Evolutionary conservation across 1,139 yeast species (phyloP).

Genomic region (Saccharomyces hybrid): DNA sequence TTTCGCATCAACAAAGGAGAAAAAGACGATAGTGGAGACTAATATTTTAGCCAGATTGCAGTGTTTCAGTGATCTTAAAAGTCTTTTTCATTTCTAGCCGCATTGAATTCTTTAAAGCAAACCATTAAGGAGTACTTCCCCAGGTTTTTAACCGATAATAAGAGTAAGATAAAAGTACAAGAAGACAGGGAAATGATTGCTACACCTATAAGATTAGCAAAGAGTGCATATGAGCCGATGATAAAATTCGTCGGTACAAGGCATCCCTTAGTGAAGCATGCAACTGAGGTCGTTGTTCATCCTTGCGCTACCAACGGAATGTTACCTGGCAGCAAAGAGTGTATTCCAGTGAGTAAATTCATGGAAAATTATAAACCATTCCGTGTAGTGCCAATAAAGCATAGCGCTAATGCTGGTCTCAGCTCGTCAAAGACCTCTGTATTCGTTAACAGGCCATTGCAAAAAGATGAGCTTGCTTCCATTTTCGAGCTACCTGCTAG

Average conservation of each 20-base stretch:
- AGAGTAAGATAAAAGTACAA: neutral
- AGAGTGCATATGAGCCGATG: constrained; percentile 39
- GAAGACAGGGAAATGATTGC: constrained; percentile 29
- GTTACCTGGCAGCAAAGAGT: constrained; percentile 34
- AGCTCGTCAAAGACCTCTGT: constrained; percentile 39
- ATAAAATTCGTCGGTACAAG: constrained; percentile 56
- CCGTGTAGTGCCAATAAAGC: constrained; percentile 31
- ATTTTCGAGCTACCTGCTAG: constrained; percentile 61
- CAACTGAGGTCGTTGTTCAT: constrained; percentile 37
- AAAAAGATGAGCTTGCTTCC: constrained; percentile 36
- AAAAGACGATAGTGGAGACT: neutral
- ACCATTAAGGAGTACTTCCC: neutral
- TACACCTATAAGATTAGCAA: constrained; percentile 28
- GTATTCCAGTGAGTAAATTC: constrained; percentile 26
- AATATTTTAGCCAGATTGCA: neutral
- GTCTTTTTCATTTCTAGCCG: neutral
- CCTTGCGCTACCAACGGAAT: constrained; percentile 40
- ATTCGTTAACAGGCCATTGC: constrained; percentile 25
- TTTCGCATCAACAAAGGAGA: neutral
- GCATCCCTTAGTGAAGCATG: constrained; percentile 28
- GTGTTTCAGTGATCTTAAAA: neutral
- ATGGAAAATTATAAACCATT: constrained; percentile 25
- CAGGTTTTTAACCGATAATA: neutral
- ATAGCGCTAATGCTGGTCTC: constrained; percentile 11
- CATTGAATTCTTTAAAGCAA: neutral